Base-by-base conservation (phyloP, 1,284 basidiomycete species). In the Ustilago loliicola region DNA sequence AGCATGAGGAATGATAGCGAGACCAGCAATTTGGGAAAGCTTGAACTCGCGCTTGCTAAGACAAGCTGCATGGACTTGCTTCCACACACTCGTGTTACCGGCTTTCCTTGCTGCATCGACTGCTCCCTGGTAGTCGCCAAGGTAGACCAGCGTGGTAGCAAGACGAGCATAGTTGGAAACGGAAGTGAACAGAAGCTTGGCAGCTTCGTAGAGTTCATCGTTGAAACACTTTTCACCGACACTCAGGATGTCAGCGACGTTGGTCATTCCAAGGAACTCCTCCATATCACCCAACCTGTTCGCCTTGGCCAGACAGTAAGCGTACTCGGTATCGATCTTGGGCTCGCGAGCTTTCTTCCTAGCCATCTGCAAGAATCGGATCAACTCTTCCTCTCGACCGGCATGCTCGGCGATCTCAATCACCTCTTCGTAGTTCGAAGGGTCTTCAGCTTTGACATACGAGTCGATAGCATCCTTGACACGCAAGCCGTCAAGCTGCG, bases 151-250 rank as follows among this genome's bases (percentile, higher is more conserved):
- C 9, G 97, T 99, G 1, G 97, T 99, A 2, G 97, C 97, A 69
- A 99, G 89, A 72, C 97, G 91, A 50, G 97, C 97, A 93, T 96
- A 99, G 88, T 99, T 99, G 6, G 95, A 97, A 82, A 99, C 98
- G 87, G 94, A 96, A 47, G 92, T 91, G 89, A 99, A 99, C 53
- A 99, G 89, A 13, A 99, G 88, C 88, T 96, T 97, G 60, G 96
- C 93, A 50, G 97, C 97, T 84, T 98, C 95, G 88, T 99, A 99
- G 42, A 99, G 89, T 85, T 96, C 95, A 79, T 98, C 97, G 84
- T 98, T 94, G 89, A 99, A 99, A 86, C 96, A 98, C 88, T 99
- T 98, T 89, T 99, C 97, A 87, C 97, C 97, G 61, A 98, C 96
- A 81, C 93, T 93, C 29, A 98, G 89, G 64, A 98, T 90, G 74